phyloP scores from a whole-genome alignment of 441 rosid genomes.

The Bruguiera hainesii region DNA sequence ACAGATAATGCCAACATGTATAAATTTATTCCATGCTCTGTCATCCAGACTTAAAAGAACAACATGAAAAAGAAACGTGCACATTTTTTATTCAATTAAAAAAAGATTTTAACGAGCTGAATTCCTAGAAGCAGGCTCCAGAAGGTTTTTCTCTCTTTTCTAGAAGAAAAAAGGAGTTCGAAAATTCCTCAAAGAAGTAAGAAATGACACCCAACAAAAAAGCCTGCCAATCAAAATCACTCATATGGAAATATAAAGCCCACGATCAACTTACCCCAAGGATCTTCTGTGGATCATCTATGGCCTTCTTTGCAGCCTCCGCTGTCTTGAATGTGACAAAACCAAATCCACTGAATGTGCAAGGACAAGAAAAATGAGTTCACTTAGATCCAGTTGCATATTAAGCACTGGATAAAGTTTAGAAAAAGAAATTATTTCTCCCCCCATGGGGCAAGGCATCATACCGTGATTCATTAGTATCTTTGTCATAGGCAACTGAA shows the following conservation, averaged over 20 bases:
- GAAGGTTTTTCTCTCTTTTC: too few species aligned
- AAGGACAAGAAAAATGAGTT: slow-evolving; percentile 14
- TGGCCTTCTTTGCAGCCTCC: slow-evolving; percentile 58
- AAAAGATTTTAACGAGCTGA: too few species aligned
- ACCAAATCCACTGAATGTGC: slow-evolving; percentile 55
- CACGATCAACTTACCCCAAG: slow-evolving; percentile 40
- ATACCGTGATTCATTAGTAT: slow-evolving; percentile 60
- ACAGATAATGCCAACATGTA: background rate
- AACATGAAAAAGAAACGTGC: too few species aligned
- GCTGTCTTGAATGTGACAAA: slow-evolving; percentile 58
- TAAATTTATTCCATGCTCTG: background rate
- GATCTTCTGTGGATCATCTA: slow-evolving; percentile 52
- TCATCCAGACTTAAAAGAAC: background rate
- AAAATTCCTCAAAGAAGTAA: background rate
- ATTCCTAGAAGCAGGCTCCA: too few species aligned
- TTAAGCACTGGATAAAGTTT: background rate
- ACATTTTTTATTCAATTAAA: too few species aligned
- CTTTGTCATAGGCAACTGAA: slow-evolving; percentile 62
- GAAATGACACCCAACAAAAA: background rate
- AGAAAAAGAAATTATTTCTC: background rate
- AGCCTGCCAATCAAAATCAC: background rate
- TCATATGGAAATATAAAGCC: background rate
- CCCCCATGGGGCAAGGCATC: background rate
- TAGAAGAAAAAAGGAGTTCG: too few species aligned
- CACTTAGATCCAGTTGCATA: background rate